Evolutionary conservation across 768 basidiomycete genomes (phyloP), one percentile per base, ranked within the genome.

Genomic region (Trametes cinnabarina): DNA sequence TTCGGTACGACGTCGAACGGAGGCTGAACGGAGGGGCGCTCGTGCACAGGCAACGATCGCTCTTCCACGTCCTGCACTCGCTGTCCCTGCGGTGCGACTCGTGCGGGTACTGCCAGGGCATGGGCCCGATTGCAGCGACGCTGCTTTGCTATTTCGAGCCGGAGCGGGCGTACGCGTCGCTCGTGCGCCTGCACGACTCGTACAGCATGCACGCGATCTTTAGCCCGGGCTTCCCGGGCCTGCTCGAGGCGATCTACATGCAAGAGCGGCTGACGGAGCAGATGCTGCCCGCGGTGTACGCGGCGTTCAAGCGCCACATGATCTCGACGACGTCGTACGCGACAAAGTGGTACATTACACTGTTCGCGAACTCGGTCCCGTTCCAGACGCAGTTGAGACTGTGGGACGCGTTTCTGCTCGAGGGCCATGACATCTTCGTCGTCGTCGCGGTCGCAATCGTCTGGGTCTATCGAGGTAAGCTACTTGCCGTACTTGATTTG

Each of bases 311-410:
- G 75, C 87, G 83, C 65, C 88, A 98, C 65, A 88, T 84, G 82
- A 89, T 99, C 57, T 90, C 90, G 8, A 94, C 93, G 12, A 95
- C 94, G 26, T 85, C 92, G 19, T 99, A 96, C 74, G 94, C 94
- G 25, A 98, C 96, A 2, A 98, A 98, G 73, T 98, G 97, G 97
- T 99, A 98, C 70, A 98, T 99, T 72, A 98, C 97, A 2, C 77
- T 98, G 14, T 99, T 98, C 68, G 86, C 94, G 48, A 97, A 96
- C 69, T 91, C 92, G 0, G 88, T 99, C 41, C 94, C 96, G 22
- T 98, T 96, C 71, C 92, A 95, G 72, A 93, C 89, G 46, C 94
- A 98, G 74, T 74, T 98, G 25, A 81, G 97, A 60, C 69, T 99
- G 28, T 99, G 96, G 96, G 97, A 99, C 69, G 92, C 83, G 11